Evolutionary conservation across 768 basidiomycete species (phyloP), one percentile per base, ranked within the genome.

Genomic region (Infundibulicybe gibba): DNA sequence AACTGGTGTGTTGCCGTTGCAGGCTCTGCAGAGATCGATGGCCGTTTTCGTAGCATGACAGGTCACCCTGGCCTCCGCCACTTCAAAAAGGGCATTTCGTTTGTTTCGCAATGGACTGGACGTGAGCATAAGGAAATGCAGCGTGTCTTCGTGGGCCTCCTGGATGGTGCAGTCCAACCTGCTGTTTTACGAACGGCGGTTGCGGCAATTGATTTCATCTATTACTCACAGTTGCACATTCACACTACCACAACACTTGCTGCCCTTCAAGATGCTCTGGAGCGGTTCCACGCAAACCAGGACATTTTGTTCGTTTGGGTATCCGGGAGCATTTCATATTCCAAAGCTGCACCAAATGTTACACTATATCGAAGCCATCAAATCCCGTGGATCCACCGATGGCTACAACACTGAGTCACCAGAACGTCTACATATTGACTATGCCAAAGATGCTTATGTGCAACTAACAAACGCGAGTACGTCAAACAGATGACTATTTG

Each of bases 391-490:
- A 9, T 54, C 55, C 9, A 48, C 58, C 0, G 57, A 65, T 40
- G 56, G 57, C 11, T 63, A 55, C 49, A 62, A 61, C 38, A 63
- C 59, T 0, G 68, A 71, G 45, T 41, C 46, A 0, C 57, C 58
- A 0, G 66, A 71, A 49, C 58, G 57, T 5, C 53, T 72, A 1
- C 72, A 74, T 40, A 72, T 72, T 25, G 59, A 72, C 53, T 67
- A 55, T 38, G 62, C 69, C 3, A 72, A 74, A 49, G 45, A 58
- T 12, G 58, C 54, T 0, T 61, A 57, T 30, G 52, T 9, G 53
- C 54, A 0, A 54, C 32, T 16, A 66, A 65, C 33, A 50, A 49
- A 43, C 47, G 54, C 2, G 57, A 66, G 34, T 57, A 61, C 40
- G 38, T 54, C 16, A 41, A 40, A 13, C 71, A 72, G 43, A 74